Percentiles rank a stretch among this genome's conserved stretches.
These are phyloP conservation scores for Achaetomiella virescens DNA, from an alignment of 495 filamentous ascomycete species.

Conservation along the genomic window DNA sequence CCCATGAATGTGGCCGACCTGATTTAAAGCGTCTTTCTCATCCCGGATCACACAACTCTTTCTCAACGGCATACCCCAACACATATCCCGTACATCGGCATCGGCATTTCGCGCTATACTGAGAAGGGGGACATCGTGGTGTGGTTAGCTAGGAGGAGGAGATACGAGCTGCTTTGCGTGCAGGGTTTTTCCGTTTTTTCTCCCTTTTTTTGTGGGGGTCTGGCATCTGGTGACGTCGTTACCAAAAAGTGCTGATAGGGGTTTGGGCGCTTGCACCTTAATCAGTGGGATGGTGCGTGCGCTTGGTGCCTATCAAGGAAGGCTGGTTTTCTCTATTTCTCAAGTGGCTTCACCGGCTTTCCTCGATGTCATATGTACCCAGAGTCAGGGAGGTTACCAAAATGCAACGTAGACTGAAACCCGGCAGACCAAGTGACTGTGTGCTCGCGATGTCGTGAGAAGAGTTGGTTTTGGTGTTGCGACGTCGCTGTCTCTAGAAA, in stretches of 20 bases:
- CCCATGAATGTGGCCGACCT: constrained; percentile 88
- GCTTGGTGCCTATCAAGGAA: constrained; percentile 25
- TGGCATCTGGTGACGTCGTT: constrained; percentile 25
- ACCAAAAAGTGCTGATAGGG: constrained; percentile 27
- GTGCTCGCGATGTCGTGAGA: neutral
- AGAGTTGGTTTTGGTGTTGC: neutral
- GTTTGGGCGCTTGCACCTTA: constrained; percentile 23
- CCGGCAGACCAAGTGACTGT: constrained; percentile 1
- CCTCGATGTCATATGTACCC: constrained; percentile 27
- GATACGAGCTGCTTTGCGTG: constrained; percentile 12
- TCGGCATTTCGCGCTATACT: constrained; percentile 19
- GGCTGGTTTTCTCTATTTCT: constrained; percentile 25
- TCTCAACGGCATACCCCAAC: constrained; percentile 23
- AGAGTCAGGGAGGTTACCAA: constrained; percentile 29
- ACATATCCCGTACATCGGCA: constrained; percentile 23
- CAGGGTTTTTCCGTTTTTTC: constrained; percentile 12
- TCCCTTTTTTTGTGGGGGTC: constrained; percentile 19
- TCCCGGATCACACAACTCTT: constrained; percentile 16
- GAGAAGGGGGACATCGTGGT: constrained; percentile 22
- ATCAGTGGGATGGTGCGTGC: constrained; percentile 28
- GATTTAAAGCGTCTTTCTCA: constrained; percentile 33
- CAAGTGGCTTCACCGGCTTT: constrained; percentile 15
- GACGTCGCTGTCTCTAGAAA: neutral
- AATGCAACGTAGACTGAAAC: constrained; percentile 34
- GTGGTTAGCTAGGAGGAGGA: constrained; percentile 25